Conservation (phyloP, 371 early-diverging fungal genomes). For the Antonospora locustae region DNA sequence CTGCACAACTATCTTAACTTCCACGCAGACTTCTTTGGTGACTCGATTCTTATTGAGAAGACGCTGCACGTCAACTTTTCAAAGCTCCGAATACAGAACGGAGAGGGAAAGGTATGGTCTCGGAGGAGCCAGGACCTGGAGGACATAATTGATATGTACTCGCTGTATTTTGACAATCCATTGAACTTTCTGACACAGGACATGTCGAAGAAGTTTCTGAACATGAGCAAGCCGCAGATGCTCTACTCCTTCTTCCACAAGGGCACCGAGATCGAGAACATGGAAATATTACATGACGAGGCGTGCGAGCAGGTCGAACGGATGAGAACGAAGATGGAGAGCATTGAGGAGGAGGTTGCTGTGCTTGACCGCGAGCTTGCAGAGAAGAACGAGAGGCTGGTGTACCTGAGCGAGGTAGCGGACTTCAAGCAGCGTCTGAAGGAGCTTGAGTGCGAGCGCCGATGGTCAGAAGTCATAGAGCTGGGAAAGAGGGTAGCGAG, state of each 20-base stretch:
- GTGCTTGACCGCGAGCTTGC: background rate
- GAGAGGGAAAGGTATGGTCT: constrained; percentile 14
- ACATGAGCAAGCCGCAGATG: constrained; percentile 19
- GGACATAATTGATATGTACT: constrained; percentile 34
- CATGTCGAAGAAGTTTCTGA: constrained; percentile 51
- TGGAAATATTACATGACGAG: constrained; percentile 33
- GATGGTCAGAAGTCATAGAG: no score
- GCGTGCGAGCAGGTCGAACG: constrained; percentile 6
- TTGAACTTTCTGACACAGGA: constrained; percentile 55
- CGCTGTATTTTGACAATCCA: constrained; percentile 49
- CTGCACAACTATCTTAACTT: constrained; percentile 28
- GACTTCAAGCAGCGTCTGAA: no score
- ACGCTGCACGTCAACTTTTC: constrained; percentile 16
- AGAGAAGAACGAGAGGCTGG: constrained; percentile 13
- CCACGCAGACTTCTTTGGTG: constrained; percentile 22
- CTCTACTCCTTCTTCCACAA: constrained; percentile 50
- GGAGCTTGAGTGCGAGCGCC: no score
- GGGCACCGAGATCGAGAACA: constrained; percentile 53
- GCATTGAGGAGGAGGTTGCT: constrained; percentile 5
- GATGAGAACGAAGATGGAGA: constrained; percentile 26
- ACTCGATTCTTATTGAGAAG: constrained; percentile 45
- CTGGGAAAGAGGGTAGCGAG: no score
- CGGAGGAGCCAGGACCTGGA: constrained; percentile 44
- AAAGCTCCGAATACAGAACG: constrained; percentile 21
- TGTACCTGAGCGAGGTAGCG: no score